phyloP scores from a whole-genome alignment of 2,329 filamentous ascomycete species.

The Colletotrichum zoysiae region DNA sequence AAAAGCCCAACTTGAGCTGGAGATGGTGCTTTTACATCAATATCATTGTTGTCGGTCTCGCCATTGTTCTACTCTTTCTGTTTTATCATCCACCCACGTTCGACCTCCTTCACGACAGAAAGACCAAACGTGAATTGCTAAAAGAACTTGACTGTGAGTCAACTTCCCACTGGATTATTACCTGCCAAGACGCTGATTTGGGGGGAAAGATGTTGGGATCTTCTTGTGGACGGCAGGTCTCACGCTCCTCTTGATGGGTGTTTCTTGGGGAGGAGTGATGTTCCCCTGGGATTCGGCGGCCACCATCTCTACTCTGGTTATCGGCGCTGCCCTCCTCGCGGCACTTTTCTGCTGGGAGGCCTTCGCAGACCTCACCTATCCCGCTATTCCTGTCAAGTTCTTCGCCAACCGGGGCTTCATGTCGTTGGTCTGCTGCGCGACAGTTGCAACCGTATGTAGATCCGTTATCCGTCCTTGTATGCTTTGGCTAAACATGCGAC shows the following conservation, averaged over 20 bases:
- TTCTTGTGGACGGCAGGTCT: constrained; percentile 60
- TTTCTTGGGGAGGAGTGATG: constrained; percentile 58
- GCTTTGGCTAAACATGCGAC: not conserved
- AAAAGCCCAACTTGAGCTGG: constrained; percentile 52
- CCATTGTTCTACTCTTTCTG: constrained; percentile 52
- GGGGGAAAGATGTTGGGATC: constrained; percentile 52
- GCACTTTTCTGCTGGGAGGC: constrained; percentile 54
- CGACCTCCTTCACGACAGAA: constrained; percentile 53
- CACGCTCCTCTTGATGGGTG: constrained; percentile 59
- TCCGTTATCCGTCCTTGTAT: not conserved
- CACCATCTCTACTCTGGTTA: constrained; percentile 54
- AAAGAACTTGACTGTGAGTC: constrained; percentile 53
- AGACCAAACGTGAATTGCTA: constrained; percentile 52
- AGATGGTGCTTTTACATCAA: constrained; percentile 58
- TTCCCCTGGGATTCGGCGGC: constrained; percentile 58
- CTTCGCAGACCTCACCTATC: constrained; percentile 52
- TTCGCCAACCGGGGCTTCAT: constrained; percentile 54
- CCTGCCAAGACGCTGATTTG: not conserved
- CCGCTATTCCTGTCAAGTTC: constrained; percentile 53
- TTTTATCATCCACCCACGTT: constrained; percentile 59
- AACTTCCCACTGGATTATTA: rapidly evolving
- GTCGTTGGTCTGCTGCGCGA: constrained; percentile 51
- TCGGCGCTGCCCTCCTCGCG: constrained; percentile 51
- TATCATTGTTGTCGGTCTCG: constrained; percentile 52
- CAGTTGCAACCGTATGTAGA: constrained; percentile 50